These are phyloP conservation scores for Diplodia scrobiculata DNA, from an alignment of 2,329 filamentous ascomycete genomes.

Conservation along the genomic window DNA sequence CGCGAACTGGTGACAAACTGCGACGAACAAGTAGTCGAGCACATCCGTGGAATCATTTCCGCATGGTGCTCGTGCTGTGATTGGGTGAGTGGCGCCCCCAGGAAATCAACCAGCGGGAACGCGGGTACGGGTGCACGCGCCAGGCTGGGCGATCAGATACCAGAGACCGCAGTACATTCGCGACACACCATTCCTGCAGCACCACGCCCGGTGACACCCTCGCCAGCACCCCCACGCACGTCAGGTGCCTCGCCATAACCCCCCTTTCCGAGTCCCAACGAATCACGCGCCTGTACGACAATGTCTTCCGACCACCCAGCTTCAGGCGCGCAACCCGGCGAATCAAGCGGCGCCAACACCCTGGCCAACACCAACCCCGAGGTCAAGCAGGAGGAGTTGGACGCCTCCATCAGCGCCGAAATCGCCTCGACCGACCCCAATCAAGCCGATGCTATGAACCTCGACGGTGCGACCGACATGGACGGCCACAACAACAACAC, in stretches of 20 bases:
- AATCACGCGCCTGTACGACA: constrained; percentile 27
- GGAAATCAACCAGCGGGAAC: constrained; percentile 20
- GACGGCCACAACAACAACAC: constrained; percentile 32
- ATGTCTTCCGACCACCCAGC: constrained; percentile 20
- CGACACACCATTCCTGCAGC: constrained; percentile 28
- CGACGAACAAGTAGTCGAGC: not conserved
- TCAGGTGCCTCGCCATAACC: constrained; percentile 26
- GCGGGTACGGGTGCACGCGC: constrained; percentile 7
- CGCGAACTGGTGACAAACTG: not conserved
- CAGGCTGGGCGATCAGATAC: constrained; percentile 11
- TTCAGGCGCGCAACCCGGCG: constrained; percentile 17
- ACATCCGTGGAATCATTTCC: not conserved
- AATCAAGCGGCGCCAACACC: not conserved
- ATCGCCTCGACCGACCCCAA: constrained; percentile 39
- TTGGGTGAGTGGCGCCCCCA: constrained; percentile 6
- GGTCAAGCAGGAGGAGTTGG: constrained; percentile 43
- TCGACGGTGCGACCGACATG: constrained; percentile 47
- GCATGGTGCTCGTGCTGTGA: not conserved
- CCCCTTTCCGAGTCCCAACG: constrained; percentile 2
- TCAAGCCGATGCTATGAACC: constrained; percentile 46
- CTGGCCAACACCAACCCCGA: constrained; percentile 6
- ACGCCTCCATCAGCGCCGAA: constrained; percentile 48
- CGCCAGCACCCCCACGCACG: constrained; percentile 20
- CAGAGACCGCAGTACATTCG: constrained; percentile 17
- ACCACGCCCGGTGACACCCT: constrained; percentile 21